These are phyloP conservation scores for Tricladium varicosporioides DNA, from an alignment of 2,329 filamentous ascomycete species.

Conservation along the genomic window DNA sequence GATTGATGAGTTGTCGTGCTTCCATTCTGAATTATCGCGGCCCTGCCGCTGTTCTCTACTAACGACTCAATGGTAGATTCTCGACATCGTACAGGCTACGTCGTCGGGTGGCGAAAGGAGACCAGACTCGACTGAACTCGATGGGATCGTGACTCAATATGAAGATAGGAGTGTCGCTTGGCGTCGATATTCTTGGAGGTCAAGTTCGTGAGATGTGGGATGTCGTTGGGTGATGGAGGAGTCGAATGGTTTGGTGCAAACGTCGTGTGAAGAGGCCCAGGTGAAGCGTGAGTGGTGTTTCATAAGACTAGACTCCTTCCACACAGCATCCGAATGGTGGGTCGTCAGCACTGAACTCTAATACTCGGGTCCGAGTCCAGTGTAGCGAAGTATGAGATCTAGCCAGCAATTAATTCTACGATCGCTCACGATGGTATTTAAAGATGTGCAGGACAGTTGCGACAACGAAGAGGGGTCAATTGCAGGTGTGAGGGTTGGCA, in stretches of 20 bases:
- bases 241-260: not conserved
- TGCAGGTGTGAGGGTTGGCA: no score
- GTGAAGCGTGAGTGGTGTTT: not conserved
- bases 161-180: not conserved
- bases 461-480: no score
- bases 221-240: not conserved
- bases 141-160: not conserved
- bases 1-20: slow-evolving; percentile 31
- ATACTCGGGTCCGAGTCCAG: not conserved
- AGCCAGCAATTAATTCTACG: no score
- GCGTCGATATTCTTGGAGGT: not conserved
- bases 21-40: slow-evolving; percentile 29
- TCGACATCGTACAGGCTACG: slow-evolving; percentile 19
- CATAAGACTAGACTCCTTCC: not conserved
- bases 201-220: not conserved
- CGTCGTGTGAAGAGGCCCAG: not conserved
- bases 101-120: not conserved
- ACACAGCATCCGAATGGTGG: not conserved
- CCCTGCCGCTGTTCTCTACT: slow-evolving; percentile 27
- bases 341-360: not conserved
- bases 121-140: not conserved
- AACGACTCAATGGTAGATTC: slow-evolving; percentile 14
- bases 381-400: no score
- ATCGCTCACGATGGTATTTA: no score
- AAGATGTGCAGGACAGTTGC: no score